Base-by-base conservation (phyloP, 768 basidiomycete genomes). In the Mycena alexandri region DNA sequence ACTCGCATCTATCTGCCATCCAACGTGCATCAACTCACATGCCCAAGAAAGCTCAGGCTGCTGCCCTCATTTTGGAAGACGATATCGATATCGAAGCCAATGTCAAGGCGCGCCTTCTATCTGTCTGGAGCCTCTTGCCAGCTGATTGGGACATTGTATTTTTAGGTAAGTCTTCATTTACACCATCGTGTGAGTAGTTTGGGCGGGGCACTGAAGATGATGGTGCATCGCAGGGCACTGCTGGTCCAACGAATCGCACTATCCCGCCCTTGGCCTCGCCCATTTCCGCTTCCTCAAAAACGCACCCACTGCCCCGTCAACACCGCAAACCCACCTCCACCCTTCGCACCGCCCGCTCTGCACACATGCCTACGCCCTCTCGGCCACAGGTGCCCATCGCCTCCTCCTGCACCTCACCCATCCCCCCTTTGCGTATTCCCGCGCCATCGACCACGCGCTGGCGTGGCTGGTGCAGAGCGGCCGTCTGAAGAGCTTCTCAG, bases 81-180 rank as follows among this genome's bases (percentile, higher is more conserved):
- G 93, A 94, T 68, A 79, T 94, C 12, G 90, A 94, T 73, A 89
- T 93, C 86, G 93, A 94, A 78, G 80, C 76, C 34, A 86, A 93
- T 69, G 84, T 91, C 14, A 70, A 78, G 7, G 60, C 72, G 17
- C 83, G 85, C 29, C 73, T 85, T 34, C 33, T 25, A 17, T n/a
- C 29, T 16, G 43, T 46, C 11, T 67, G 65, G 65, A 50, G 42
- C 22, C 16, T 57, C 25, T 21, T 67, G 29, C 61, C 66, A 13
- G 36, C 33, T 1, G 66, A 67, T 21, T 67, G 66, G 66, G 66
- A 67, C 41, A 52, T 67, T 22, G 53, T 67, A 51, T 67, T 62
- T 62, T 47, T 68, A 19, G 54, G 59, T 64, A 61, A 24, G 56
- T 55, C n/a, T n/a, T n/a, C n/a, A n/a, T n/a, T n/a, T n/a, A n/a